A percentile compares a stretch with the other conserved stretches of the same genome.
Conservation (phyloP, 148 eudicot species). For the Drosera capensis region DNA sequence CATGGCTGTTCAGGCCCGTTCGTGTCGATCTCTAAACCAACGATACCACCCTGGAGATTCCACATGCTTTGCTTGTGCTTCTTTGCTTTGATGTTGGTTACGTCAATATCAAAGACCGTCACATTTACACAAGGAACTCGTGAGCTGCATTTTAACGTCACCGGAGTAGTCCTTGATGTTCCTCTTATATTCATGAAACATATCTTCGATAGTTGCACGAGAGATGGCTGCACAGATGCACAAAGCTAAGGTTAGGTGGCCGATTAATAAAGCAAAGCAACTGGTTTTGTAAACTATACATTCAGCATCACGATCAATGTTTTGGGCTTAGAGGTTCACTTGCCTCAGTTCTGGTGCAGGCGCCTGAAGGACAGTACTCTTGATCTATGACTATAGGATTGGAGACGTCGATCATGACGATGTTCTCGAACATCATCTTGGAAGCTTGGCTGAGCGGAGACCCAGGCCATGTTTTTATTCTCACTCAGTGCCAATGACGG, state of each 20-base stretch:
- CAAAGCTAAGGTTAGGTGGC: not conserved
- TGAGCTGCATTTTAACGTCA: constrained; percentile 5
- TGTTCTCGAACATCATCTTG: constrained; percentile 19
- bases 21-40: not conserved
- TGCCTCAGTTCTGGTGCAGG: not conserved
- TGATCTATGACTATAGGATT: constrained; percentile 32
- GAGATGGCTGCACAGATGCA: constrained; percentile 5
- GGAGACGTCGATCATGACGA: constrained; percentile 22
- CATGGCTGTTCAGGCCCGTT: not conserved
- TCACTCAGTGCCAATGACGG: constrained; percentile 25
- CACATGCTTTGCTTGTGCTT: not conserved
- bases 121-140: constrained; percentile 7
- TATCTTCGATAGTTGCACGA: constrained; percentile 1
- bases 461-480: constrained; percentile 37
- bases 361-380: not conserved
- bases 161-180: constrained; percentile 3
- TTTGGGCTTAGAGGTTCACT: not conserved
- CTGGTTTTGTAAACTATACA: too few species aligned
- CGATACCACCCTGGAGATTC: not conserved
- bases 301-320: too few species aligned
- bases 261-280: too few species aligned
- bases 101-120: not conserved
- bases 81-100: not conserved
- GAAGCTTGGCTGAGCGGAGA: constrained; percentile 12
- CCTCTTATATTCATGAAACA: constrained; percentile 10